Conservation (phyloP, 495 filamentous ascomycete species). For the Lasiosphaeria ovina region DNA sequence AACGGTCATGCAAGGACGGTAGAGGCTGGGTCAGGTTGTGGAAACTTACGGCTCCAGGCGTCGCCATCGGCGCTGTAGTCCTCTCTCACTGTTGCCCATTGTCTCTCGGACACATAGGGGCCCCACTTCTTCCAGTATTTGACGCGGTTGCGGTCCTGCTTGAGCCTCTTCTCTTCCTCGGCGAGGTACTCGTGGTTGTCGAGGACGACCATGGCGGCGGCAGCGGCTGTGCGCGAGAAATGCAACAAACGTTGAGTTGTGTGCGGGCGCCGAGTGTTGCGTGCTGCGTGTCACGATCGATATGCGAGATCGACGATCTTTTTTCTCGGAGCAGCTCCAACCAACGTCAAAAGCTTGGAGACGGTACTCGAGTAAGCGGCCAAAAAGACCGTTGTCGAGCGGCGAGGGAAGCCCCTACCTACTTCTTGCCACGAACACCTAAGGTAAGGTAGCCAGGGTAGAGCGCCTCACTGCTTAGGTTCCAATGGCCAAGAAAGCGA, state of each 20-base stretch:
- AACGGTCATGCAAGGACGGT: not conserved
- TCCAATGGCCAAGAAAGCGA: too few species aligned
- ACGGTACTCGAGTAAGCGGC: too few species aligned
- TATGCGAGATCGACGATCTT: not conserved
- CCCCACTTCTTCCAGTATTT: slow-evolving; percentile 98
- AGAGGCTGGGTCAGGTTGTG: not conserved
- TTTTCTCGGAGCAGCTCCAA: not conserved
- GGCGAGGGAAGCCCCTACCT: too few species aligned
- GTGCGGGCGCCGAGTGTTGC: not conserved
- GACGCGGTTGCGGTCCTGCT: slow-evolving; percentile 73
- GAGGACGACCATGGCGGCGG: slow-evolving; percentile 73
- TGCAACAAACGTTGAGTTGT: not conserved
- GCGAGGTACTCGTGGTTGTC: slow-evolving; percentile 81
- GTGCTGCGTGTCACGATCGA: not conserved
- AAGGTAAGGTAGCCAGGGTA: too few species aligned
- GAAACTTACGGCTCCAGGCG: slow-evolving; percentile 85
- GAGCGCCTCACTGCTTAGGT: too few species aligned
- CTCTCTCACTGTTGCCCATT: slow-evolving; percentile 97
- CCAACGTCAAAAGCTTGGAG: not conserved
- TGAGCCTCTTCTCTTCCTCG: slow-evolving; percentile 83
- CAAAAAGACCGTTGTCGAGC: too few species aligned
- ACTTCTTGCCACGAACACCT: too few species aligned
- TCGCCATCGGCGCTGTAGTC: slow-evolving; percentile 86
- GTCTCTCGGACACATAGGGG: slow-evolving; percentile 69
- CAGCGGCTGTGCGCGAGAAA: not conserved